These are phyloP conservation scores for Vicia sativa DNA, from an alignment of 306 rosid species.

Conservation along the genomic window DNA sequence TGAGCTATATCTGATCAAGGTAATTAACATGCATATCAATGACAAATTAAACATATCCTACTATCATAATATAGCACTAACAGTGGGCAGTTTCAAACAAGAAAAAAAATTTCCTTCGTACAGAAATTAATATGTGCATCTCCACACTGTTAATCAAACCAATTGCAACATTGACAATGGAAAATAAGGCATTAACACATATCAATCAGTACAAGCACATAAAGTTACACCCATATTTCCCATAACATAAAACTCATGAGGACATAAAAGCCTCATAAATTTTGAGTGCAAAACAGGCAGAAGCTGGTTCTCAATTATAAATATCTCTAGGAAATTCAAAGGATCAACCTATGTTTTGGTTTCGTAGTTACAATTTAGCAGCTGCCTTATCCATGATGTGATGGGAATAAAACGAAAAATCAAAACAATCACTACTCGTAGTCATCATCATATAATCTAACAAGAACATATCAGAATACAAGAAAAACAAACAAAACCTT, in stretches of 20 bases:
- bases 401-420: conserved; percentile 24
- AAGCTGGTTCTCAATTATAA: conserved; percentile 8
- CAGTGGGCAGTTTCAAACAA: conserved; percentile 32
- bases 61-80: conserved; percentile 5
- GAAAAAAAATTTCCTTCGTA: conserved; percentile 8
- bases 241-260: conserved; percentile 5
- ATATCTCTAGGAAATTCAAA: conserved; percentile 27
- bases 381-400: conserved; percentile 20
- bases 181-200: conserved; percentile 13
- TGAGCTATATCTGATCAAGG: conserved; percentile 33
- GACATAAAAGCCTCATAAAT: neutral
- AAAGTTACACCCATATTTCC: conserved; percentile 19
- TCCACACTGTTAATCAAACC: conserved; percentile 3
- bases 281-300: neutral
- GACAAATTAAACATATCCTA: neutral
- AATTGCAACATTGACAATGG: conserved; percentile 27
- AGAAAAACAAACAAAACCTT: conserved; percentile 4
- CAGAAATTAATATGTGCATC: conserved; percentile 17
- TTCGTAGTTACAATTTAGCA: conserved; percentile 2
- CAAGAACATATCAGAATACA: neutral
- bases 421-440: neutral
- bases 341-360: neutral
- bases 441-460: conserved; percentile 3
- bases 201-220: conserved; percentile 6
- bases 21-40: conserved; percentile 2